phyloP scores from a whole-genome alignment of 2,329 filamentous ascomycete genomes.

The Microcyclospora tardicrescens region DNA sequence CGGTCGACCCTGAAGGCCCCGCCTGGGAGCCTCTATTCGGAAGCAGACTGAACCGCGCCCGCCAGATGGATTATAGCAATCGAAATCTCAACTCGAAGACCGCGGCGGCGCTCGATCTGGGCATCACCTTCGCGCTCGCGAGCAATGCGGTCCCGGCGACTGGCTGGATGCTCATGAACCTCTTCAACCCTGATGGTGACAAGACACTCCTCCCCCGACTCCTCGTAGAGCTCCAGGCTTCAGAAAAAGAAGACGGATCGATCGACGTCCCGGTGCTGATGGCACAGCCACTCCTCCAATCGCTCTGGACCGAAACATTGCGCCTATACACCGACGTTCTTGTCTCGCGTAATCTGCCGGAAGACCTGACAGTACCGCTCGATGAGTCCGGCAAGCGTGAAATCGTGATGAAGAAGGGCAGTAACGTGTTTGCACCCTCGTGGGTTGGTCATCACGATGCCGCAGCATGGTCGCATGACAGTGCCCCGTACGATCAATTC shows the following conservation, averaged over 20 bases:
- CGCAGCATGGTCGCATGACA: constrained; percentile 10
- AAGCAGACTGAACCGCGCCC: constrained; percentile 17
- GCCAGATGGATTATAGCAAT: constrained; percentile 16
- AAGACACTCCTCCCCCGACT: constrained; percentile 14
- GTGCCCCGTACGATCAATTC: constrained; percentile 10
- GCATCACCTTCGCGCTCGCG: constrained; percentile 20
- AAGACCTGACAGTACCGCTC: constrained; percentile 17
- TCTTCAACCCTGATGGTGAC: constrained; percentile 17
- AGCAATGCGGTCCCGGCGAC: constrained; percentile 22
- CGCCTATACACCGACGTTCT: constrained; percentile 21
- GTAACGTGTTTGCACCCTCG: constrained; percentile 20
- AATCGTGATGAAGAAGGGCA: constrained; percentile 12
- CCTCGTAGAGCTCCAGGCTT: constrained; percentile 15
- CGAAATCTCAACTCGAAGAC: constrained; percentile 11
- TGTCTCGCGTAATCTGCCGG: constrained; percentile 17
- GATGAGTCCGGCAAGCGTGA: constrained; percentile 15
- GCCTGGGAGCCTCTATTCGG: constrained; percentile 19
- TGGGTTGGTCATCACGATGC: constrained; percentile 19
- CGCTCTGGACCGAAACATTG: constrained; percentile 23
- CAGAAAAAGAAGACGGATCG: constrained; percentile 12
- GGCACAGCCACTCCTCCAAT: constrained; percentile 21
- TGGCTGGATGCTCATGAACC: constrained; percentile 22
- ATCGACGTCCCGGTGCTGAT: constrained; percentile 17
- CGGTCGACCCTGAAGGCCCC: constrained; percentile 15
- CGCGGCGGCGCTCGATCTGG: constrained; percentile 15